phyloP scores from a whole-genome alignment of 441 rosid species.

The Rhodomyrtus psidioides region DNA sequence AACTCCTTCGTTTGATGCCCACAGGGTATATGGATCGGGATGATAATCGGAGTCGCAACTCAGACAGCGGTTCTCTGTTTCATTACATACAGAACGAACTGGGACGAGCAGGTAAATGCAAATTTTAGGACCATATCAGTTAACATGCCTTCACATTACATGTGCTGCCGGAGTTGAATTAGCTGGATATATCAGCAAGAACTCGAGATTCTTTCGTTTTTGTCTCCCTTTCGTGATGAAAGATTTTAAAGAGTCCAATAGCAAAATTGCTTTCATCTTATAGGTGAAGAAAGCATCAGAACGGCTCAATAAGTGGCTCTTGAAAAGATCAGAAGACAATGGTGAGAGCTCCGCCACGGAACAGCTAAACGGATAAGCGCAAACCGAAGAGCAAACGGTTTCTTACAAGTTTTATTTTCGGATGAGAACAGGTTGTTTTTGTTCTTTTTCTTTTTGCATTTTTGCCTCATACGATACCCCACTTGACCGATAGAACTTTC shows the following conservation, averaged over 20 bases:
- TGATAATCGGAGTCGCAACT: conserved; percentile 24
- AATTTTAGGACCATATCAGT: not conserved
- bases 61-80: conserved; percentile 13
- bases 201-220: not conserved
- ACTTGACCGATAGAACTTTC: not conserved
- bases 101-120: conserved; percentile 31
- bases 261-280: not conserved
- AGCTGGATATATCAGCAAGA: not conserved
- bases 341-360: not conserved
- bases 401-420: not conserved
- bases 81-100: conserved; percentile 23
- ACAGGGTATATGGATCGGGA: conserved; percentile 43
- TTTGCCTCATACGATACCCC: not conserved
- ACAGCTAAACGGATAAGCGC: not conserved
- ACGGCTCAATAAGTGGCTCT: conserved; percentile 3
- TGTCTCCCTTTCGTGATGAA: not conserved
- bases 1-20: not conserved
- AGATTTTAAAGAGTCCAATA: not conserved
- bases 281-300: conserved; percentile 4
- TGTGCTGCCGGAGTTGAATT: not conserved
- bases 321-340: not conserved
- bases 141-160: not conserved
- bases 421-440: not conserved
- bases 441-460: not conserved
- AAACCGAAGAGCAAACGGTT: not conserved